phyloP scores from a whole-genome alignment of 495 filamentous ascomycete genomes.

The Lentithecium fluviatile region DNA sequence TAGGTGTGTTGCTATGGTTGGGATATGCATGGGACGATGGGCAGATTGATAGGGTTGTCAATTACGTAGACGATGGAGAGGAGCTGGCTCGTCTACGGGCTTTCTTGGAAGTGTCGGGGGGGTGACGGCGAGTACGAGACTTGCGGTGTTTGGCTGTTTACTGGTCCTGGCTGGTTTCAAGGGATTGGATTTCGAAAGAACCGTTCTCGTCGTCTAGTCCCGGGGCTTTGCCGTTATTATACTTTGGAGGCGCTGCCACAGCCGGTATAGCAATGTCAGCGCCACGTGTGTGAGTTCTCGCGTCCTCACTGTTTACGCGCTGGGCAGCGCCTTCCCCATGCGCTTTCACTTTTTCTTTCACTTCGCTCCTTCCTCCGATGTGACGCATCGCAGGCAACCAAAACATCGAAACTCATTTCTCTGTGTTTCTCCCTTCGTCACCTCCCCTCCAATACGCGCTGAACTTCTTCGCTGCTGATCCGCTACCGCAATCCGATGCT shows the following conservation, averaged over 20 bases:
- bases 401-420: neutral
- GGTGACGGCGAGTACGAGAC: neutral
- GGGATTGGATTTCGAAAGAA: no score
- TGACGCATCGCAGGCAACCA: neutral
- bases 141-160: neutral
- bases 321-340: neutral
- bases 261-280: no score
- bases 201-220: no score
- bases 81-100: slow-evolving; percentile 50
- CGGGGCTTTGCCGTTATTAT: no score
- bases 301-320: neutral
- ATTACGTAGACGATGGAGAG: slow-evolving; percentile 48
- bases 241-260: no score
- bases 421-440: neutral
- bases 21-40: slow-evolving; percentile 62
- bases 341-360: neutral
- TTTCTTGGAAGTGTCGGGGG: slow-evolving; percentile 21
- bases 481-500: neutral
- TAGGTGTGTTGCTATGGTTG: slow-evolving; percentile 59
- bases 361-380: neutral
- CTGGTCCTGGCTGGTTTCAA: no score
- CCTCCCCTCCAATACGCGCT: neutral
- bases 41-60: slow-evolving; percentile 52
- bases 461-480: neutral
- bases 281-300: no score